phyloP scores from a whole-genome alignment of 805 yeast genomes.

The Saccharomycopsis sp. region DNA sequence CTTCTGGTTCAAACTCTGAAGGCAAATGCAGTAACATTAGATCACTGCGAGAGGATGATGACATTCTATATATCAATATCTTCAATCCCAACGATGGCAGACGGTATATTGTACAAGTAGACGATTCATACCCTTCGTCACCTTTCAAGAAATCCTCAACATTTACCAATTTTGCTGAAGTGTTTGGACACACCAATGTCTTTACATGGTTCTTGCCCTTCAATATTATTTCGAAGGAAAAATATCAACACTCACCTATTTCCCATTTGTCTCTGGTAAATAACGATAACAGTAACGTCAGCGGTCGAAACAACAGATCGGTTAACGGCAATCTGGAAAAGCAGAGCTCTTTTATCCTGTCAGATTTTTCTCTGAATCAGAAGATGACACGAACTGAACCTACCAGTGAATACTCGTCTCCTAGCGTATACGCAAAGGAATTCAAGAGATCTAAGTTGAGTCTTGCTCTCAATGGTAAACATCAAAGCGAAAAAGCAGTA shows the following conservation, averaged over 20 bases:
- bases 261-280: neutral
- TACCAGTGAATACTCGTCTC: neutral
- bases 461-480: neutral
- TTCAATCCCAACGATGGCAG: constrained; percentile 1
- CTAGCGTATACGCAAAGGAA: neutral
- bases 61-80: constrained; percentile 10
- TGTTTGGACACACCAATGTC: constrained; percentile 6
- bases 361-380: neutral
- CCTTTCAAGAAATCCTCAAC: constrained; percentile 16
- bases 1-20: neutral
- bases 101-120: constrained; percentile 9
- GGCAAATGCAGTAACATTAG: neutral
- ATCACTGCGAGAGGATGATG: neutral
- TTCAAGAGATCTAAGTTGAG: neutral
- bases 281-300: neutral
- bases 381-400: neutral
- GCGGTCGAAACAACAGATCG: neutral
- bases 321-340: neutral
- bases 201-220: constrained; percentile 15
- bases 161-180: constrained; percentile 9
- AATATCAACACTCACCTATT: neutral
- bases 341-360: neutral
- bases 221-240: neutral
- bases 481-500: neutral
- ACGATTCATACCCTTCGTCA: neutral